phyloP scores from a whole-genome alignment of 257 asterid genomes.

The Solanum phureja region DNA sequence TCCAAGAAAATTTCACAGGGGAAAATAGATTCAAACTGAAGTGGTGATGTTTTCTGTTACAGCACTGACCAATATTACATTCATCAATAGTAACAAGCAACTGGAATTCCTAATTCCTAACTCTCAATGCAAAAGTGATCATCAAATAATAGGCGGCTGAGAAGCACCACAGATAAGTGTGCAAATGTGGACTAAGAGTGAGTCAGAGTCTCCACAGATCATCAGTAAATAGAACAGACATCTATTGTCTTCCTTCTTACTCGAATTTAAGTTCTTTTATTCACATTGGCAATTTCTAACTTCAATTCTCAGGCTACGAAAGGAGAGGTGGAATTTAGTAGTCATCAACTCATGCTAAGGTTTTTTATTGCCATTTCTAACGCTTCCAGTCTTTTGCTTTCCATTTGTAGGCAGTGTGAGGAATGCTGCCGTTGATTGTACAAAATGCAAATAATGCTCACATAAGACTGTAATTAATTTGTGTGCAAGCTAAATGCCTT shows the following conservation, averaged over 20 bases:
- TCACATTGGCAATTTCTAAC: not conserved
- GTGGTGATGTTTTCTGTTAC: not conserved
- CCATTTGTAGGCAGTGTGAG: not conserved
- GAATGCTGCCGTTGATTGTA: not conserved
- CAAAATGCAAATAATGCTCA: not conserved
- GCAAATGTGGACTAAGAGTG: not conserved
- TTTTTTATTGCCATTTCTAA: not conserved
- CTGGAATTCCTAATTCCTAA: not conserved
- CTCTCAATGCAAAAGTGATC: not conserved
- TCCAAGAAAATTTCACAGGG: not conserved
- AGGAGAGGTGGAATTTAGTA: not conserved
- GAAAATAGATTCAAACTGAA: not conserved
- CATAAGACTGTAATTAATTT: not conserved
- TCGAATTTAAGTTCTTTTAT: not conserved
- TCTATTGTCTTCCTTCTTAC: not conserved
- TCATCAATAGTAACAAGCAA: not conserved
- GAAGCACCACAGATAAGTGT: not conserved
- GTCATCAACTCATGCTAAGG: not conserved
- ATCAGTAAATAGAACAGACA: not conserved
- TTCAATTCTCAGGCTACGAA: not conserved
- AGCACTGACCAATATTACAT: not conserved
- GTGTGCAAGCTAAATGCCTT: not conserved
- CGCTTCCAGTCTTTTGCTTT: not conserved
- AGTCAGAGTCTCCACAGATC: not conserved
- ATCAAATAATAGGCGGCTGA: not conserved